phyloP scores from a whole-genome alignment of 176 grass and related monocot species.

The Dendrocalamus sinicus region DNA sequence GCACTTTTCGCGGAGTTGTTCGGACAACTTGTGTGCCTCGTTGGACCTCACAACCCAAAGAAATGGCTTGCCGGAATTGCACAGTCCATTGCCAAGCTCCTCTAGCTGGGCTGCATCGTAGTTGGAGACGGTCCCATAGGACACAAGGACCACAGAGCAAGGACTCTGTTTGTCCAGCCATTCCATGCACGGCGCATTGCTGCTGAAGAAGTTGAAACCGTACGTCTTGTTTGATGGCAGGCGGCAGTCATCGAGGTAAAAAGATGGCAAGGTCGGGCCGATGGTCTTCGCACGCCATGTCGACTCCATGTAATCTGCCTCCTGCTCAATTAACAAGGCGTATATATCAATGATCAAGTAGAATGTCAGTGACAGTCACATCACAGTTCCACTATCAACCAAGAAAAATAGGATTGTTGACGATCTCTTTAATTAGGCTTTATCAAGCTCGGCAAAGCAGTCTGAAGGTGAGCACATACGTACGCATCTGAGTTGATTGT shows the following conservation, averaged over 20 bases:
- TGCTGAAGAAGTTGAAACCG: conserved; percentile 37
- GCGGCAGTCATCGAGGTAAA: conserved; percentile 36
- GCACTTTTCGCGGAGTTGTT: neutral
- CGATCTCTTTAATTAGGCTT: too few relatives aligned
- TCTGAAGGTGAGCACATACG: too few relatives aligned
- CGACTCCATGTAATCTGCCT: conserved; percentile 38
- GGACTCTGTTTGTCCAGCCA: conserved; percentile 45
- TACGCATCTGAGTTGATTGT: too few relatives aligned
- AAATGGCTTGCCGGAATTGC: neutral
- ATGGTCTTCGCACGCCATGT: conserved; percentile 48
- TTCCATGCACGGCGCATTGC: conserved; percentile 2
- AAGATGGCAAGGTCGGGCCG: conserved; percentile 45
- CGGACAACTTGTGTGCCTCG: neutral
- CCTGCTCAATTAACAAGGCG: neutral
- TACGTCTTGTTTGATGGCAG: conserved; percentile 13
- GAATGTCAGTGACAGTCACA: too few relatives aligned
- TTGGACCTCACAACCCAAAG: conserved; percentile 26
- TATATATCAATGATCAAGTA: neutral
- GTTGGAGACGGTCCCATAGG: conserved; percentile 42
- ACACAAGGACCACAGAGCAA: conserved; percentile 44
- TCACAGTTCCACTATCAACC: too few relatives aligned
- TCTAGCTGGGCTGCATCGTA: neutral
- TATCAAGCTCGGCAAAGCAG: too few relatives aligned
- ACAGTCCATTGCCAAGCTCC: conserved; percentile 29
- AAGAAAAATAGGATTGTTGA: too few relatives aligned